Base-by-base conservation (phyloP, 495 filamentous ascomycete genomes). In the Daldinia bambusicola region DNA sequence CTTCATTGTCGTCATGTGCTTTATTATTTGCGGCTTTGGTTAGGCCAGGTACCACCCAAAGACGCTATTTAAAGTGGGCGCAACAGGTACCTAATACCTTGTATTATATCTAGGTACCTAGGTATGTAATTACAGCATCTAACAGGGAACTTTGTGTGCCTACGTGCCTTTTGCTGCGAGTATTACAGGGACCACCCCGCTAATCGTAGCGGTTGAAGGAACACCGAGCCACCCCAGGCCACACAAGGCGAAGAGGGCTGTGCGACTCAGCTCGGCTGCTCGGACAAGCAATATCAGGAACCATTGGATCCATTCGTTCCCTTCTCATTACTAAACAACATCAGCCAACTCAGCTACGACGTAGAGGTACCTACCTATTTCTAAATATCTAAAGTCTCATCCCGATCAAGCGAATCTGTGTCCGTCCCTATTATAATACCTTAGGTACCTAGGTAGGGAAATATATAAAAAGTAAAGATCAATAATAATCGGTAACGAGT, bases 1-100 rank as follows among this genome's bases (percentile, higher is more conserved):
- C 1, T 26, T 67, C 69, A 66, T 63, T 72, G 69, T 64, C 64
- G 64, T 72, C 69, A 72, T 67, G 63, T 63, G 63, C 59, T 48
- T 34, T 55, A 16, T 55, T 68, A 43, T 63, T 63, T 71, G 57
- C 51, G 31, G 32, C 14, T 37, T n/a, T 16, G 50, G 12, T 32
- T n/a, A 14, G 26, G 3, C 26, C 26, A 26, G 26, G 26, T 26
- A 26, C 26, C 26, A 1, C 50, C 32, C 14, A 16, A 31, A 9
- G 12, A 30, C 30, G 7, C 41, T 22, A 9, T 31, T 52, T 30
- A 53, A 53, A 53, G 50, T 32, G 50, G 50, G 14, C 3, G 26
- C 26, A 26, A 1, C 26, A 26, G 26, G 26, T 26, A 26, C 26
- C 26, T 26, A 26, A 26, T 26, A 26, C 26, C 26, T 1, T 26